These are phyloP conservation scores for Crucihimalaya himalaica DNA, from an alignment of 345 rosid genomes.

Conservation along the genomic window DNA sequence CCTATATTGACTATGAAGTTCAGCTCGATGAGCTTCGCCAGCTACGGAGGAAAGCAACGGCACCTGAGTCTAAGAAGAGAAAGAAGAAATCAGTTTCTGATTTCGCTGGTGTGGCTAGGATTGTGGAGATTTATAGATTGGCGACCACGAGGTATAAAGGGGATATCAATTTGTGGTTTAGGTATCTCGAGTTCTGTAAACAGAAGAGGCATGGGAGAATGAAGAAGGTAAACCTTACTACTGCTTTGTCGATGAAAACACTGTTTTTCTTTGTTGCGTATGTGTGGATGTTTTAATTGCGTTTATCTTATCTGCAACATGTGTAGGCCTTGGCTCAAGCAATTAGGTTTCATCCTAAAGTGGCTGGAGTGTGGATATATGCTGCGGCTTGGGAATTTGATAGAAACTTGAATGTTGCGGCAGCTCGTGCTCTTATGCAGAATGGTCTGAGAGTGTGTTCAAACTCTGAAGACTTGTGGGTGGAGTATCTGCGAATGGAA, in stretches of 20 bases:
- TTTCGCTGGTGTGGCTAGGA: constrained; percentile 63
- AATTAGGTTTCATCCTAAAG: constrained; percentile 82
- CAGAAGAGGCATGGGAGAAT: constrained; percentile 75
- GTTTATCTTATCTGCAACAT: not conserved
- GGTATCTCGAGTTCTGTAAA: constrained; percentile 80
- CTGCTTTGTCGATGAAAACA: not conserved
- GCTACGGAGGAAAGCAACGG: constrained; percentile 61
- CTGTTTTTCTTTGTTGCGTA: not conserved
- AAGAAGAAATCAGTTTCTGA: constrained; percentile 66
- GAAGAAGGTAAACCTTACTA: constrained; percentile 62
- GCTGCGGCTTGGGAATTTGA: constrained; percentile 99
- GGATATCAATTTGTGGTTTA: constrained; percentile 83
- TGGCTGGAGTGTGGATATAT: constrained; percentile 87
- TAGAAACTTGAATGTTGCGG: constrained; percentile 69
- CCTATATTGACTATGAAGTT: constrained; percentile 82
- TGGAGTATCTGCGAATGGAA: constrained; percentile 92
- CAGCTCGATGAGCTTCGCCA: constrained; percentile 74
- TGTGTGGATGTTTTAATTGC: not conserved
- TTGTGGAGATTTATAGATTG: constrained; percentile 66
- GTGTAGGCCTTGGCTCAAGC: constrained; percentile 78
- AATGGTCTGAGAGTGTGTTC: constrained; percentile 84
- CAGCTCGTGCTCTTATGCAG: constrained; percentile 93
- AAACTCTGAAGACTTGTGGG: constrained; percentile 81
- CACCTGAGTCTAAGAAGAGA: constrained; percentile 44
- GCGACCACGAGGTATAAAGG: constrained; percentile 83